These are phyloP conservation scores for Chlorella ohadii DNA, from an alignment of 139 green algal species.

Conservation along the genomic window DNA sequence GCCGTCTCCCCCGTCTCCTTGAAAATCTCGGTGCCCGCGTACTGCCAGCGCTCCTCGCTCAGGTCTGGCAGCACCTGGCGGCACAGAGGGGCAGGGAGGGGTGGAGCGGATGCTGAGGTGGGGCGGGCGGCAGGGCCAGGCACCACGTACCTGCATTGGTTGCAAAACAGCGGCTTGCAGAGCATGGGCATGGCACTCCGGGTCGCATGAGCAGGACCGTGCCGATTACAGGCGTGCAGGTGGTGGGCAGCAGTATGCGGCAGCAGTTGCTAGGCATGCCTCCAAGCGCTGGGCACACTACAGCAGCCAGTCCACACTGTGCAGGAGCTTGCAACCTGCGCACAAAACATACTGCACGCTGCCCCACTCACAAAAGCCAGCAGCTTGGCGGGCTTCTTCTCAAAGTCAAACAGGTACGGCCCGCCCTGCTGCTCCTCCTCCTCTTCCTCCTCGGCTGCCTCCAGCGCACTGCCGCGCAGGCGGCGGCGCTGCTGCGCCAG, in stretches of 20 bases:
- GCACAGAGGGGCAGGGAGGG: not conserved
- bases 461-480: not conserved
- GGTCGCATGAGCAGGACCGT: no score
- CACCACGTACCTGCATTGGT: no score
- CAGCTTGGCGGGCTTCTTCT: conserved; percentile 29
- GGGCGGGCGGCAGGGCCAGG: no score
- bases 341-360: no score
- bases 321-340: no score
- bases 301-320: no score
- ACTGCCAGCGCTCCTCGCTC: conserved; percentile 45
- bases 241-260: no score
- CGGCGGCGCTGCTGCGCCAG: conserved; percentile 18
- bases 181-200: no score
- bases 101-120: not conserved
- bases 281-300: no score
- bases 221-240: no score
- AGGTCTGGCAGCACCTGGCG: conserved; percentile 55
- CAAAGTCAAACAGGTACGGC: conserved; percentile 3
- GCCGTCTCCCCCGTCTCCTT: conserved; percentile 29
- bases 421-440: not conserved
- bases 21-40: conserved; percentile 44
- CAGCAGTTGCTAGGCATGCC: no score
- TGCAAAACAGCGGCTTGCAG: no score
- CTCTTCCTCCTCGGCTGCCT: not conserved
- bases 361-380: conserved; percentile 37